phyloP scores from a whole-genome alignment of 2,329 filamentous ascomycete species.

The Trichoderma lentiforme region DNA sequence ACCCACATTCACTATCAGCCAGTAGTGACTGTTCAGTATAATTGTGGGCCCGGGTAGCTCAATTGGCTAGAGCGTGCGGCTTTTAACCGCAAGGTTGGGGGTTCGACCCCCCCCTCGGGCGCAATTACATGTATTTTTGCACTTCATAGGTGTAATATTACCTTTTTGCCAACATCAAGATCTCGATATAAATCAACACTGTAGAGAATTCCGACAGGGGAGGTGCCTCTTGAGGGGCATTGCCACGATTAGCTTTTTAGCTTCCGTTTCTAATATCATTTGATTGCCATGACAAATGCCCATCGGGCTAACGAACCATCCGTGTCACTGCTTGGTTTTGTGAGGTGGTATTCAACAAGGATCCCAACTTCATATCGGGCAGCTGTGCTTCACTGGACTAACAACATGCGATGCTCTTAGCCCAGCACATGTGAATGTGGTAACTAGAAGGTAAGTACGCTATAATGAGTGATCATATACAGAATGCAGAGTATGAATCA shows the following conservation, averaged over 20 bases:
- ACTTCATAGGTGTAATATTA: not conserved
- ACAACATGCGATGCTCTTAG: not conserved
- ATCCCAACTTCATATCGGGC: not conserved
- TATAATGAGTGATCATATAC: not conserved
- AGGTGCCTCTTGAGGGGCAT: not conserved
- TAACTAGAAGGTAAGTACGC: not conserved
- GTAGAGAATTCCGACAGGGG: not conserved
- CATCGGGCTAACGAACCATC: not conserved
- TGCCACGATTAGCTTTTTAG: not conserved
- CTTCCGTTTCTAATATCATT: not conserved
- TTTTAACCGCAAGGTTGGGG: constrained; percentile 35
- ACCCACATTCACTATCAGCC: not conserved
- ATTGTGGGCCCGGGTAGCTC: constrained; percentile 30
- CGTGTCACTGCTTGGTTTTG: not conserved
- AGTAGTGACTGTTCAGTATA: not conserved
- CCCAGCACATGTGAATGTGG: not conserved
- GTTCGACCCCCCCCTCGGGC: constrained; percentile 34
- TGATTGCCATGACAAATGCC: not conserved
- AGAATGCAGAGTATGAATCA: not conserved
- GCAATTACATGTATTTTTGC: constrained; percentile 12
- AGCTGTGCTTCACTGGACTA: not conserved
- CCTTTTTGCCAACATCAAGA: not conserved
- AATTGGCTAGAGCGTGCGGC: constrained; percentile 35
- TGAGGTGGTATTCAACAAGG: not conserved
- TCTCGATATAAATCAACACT: not conserved